Conservation (phyloP, 257 asterid species). For the Nicotiana tomentosiformis region DNA sequence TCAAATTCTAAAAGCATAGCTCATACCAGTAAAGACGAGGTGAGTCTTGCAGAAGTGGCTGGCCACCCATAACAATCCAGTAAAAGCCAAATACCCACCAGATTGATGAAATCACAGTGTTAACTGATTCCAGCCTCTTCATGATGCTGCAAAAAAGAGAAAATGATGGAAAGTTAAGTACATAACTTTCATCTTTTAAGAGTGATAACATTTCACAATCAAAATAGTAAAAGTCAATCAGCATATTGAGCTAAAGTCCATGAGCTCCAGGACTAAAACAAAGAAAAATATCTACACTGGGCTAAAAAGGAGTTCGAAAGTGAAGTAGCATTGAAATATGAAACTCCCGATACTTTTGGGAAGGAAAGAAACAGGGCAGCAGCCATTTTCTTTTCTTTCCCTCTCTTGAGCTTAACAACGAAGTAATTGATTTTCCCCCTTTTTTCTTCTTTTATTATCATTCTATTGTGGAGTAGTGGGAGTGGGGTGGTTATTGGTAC, state of each 20-base stretch:
- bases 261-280: neutral
- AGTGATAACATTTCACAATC: neutral
- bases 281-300: neutral
- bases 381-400: neutral
- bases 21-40: slow-evolving; percentile 89
- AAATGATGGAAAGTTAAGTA: neutral
- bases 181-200: neutral
- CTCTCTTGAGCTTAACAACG: neutral
- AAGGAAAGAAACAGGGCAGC: slow-evolving; percentile 1
- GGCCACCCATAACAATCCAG: slow-evolving; percentile 81
- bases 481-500: neutral
- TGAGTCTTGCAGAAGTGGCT: slow-evolving; percentile 60
- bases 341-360: neutral
- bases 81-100: slow-evolving; percentile 97
- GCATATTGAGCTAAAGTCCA: neutral
- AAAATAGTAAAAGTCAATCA: neutral
- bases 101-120: slow-evolving; percentile 63
- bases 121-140: slow-evolving; percentile 64
- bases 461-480: neutral
- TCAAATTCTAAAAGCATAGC: slow-evolving; percentile 13
- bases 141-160: slow-evolving; percentile 40
- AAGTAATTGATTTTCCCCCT: neutral
- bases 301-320: neutral
- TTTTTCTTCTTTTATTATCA: neutral
- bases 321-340: neutral